phyloP scores from a whole-genome alignment of 495 filamentous ascomycete species.

The Immersiella caudata region DNA sequence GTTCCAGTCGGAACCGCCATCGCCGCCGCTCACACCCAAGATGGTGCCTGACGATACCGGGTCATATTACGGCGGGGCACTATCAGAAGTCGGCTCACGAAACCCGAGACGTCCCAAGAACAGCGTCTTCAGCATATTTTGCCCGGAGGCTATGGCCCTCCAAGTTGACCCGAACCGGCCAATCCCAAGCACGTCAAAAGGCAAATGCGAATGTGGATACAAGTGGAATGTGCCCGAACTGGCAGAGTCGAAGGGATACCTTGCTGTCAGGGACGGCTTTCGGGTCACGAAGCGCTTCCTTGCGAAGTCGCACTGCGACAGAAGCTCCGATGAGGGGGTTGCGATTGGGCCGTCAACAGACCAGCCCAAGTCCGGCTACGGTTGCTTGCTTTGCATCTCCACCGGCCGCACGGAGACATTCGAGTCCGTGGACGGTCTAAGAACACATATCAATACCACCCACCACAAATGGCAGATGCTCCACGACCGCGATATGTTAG shows the following conservation, averaged over 20 bases:
- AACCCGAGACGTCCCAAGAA: constrained; percentile 35
- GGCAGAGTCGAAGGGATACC: constrained; percentile 14
- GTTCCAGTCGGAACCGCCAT: constrained; percentile 42
- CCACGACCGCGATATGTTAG: constrained; percentile 45
- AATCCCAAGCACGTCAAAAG: constrained; percentile 25
- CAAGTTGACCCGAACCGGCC: constrained; percentile 38
- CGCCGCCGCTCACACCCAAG: constrained; percentile 43
- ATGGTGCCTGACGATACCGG: constrained; percentile 32
- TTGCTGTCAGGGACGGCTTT: constrained; percentile 41
- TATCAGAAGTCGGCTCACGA: constrained; percentile 15
- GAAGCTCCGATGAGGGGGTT: constrained; percentile 25
- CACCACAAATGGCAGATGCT: constrained; percentile 48
- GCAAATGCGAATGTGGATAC: constrained; percentile 41
- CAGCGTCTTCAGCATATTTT: constrained; percentile 46
- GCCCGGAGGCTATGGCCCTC: constrained; percentile 41
- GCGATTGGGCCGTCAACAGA: constrained; percentile 15
- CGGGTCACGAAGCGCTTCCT: constrained; percentile 41
- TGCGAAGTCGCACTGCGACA: constrained; percentile 43
- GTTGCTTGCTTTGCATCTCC: constrained; percentile 34
- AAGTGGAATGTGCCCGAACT: constrained; percentile 34
- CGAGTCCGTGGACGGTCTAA: constrained; percentile 33
- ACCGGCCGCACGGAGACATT: constrained; percentile 41
- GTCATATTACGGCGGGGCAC: constrained; percentile 24
- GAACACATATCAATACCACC: constrained; percentile 37
- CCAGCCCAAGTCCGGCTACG: constrained; percentile 25